phyloP scores from a whole-genome alignment of 2,329 filamentous ascomycete species.

The Clarireedia hainanense region DNA sequence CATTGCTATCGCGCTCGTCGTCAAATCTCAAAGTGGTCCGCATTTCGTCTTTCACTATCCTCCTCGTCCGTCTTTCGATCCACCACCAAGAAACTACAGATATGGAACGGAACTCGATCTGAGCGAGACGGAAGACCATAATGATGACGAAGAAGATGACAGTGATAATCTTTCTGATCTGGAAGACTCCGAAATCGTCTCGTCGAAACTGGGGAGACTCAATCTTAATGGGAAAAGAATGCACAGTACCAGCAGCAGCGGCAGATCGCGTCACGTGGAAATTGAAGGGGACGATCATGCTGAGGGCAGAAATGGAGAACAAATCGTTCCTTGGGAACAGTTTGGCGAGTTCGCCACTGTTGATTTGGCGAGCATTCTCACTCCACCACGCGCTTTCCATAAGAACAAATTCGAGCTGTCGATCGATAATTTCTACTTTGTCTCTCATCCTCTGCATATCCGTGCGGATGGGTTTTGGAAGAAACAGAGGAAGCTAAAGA shows the following conservation, averaged over 20 bases:
- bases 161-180: slow-evolving; percentile 35
- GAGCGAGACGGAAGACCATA: slow-evolving; percentile 13
- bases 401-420: slow-evolving; percentile 77
- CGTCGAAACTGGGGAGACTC: slow-evolving; percentile 15
- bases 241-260: not conserved
- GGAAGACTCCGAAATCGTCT: slow-evolving; percentile 34
- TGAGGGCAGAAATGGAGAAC: slow-evolving; percentile 46
- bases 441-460: slow-evolving; percentile 79
- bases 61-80: slow-evolving; percentile 39
- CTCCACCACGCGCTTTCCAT: slow-evolving; percentile 67
- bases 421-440: slow-evolving; percentile 69
- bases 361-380: slow-evolving; percentile 72
- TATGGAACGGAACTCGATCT: slow-evolving; percentile 30
- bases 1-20: slow-evolving; percentile 26
- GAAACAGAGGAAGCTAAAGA: slow-evolving; percentile 42
- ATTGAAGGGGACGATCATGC: slow-evolving; percentile 34
- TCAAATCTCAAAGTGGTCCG: slow-evolving; percentile 65
- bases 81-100: slow-evolving; percentile 23
- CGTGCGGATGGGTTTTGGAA: slow-evolving; percentile 71
- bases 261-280: slow-evolving; percentile 19
- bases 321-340: slow-evolving; percentile 61
- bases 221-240: slow-evolving; percentile 9
- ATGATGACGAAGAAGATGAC: slow-evolving; percentile 24
- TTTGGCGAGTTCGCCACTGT: slow-evolving; percentile 68
- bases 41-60: slow-evolving; percentile 85